Evolutionary conservation across 148 eudicot species (phyloP).

Genomic region (Chenopodium berlandieri): DNA sequence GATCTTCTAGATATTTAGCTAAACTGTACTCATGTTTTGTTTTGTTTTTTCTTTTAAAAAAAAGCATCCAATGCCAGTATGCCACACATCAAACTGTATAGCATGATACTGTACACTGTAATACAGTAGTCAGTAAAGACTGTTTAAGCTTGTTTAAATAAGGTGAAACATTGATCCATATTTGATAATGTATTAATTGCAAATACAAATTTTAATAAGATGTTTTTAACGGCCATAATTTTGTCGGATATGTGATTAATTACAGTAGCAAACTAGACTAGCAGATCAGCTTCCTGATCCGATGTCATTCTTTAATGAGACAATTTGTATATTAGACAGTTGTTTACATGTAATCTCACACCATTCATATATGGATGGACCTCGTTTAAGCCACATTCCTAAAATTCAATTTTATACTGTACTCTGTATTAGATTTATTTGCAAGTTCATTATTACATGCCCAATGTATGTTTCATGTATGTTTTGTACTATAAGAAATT

Average conservation of each 20-base stretch:
- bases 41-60: too few relatives aligned
- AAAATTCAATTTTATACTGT: too few relatives aligned
- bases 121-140: too few relatives aligned
- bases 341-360: not conserved
- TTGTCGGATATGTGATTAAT: slow-evolving; percentile 7
- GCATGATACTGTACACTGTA: too few relatives aligned
- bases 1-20: too few relatives aligned
- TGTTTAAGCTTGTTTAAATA: too few relatives aligned
- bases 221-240: not conserved
- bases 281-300: slow-evolving; percentile 19
- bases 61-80: too few relatives aligned
- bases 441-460: not conserved
- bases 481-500: too few relatives aligned
- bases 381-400: not conserved
- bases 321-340: slow-evolving; percentile 10
- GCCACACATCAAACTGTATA: too few relatives aligned
- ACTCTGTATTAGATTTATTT: too few relatives aligned
- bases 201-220: not conserved
- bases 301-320: slow-evolving; percentile 8
- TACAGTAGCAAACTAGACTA: slow-evolving; percentile 1
- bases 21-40: too few relatives aligned
- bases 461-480: not conserved
- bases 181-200: not conserved
- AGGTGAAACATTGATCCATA: too few relatives aligned
- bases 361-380: slow-evolving; percentile 1